A percentile compares a stretch with the other conserved stretches of the same genome.
These are phyloP conservation scores for Trichosanthes truncata DNA, from an alignment of 306 rosid species.

Conservation along the genomic window DNA sequence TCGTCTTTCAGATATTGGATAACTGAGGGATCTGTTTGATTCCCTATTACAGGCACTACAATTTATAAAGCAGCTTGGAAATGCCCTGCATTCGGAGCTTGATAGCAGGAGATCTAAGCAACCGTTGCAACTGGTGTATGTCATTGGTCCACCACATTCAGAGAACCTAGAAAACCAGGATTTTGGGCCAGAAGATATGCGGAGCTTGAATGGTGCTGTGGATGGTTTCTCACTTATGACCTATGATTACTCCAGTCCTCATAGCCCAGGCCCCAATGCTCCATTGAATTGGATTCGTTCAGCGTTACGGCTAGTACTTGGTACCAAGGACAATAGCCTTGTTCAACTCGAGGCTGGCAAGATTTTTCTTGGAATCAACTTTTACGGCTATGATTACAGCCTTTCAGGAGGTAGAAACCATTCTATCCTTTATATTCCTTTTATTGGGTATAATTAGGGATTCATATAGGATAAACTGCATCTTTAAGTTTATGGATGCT, in stretches of 20 bases:
- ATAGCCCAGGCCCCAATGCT: conserved; percentile 92
- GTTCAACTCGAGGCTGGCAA: conserved; percentile 36
- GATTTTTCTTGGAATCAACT: conserved; percentile 86
- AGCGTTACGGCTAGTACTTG: conserved; percentile 47
- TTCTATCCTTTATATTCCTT: not conserved
- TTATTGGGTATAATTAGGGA: not conserved
- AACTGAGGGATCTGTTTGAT: conserved; percentile 15
- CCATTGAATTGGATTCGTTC: conserved; percentile 85
- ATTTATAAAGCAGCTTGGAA: conserved; percentile 77
- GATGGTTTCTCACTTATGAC: conserved; percentile 94
- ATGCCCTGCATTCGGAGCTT: conserved; percentile 60
- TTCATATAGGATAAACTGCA: not conserved
- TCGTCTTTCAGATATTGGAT: conserved; percentile 10
- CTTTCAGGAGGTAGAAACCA: conserved; percentile 49
- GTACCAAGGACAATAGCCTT: conserved; percentile 23
- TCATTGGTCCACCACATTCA: conserved; percentile 87
- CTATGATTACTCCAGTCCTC: conserved; percentile 83
- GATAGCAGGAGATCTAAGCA: conserved; percentile 31
- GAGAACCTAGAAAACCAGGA: conserved; percentile 65
- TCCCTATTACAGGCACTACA: conserved; percentile 59
- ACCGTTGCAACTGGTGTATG: conserved; percentile 61
- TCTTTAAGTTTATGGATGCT: not conserved
- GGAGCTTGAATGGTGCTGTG: conserved; percentile 49
- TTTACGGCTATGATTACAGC: conserved; percentile 82
- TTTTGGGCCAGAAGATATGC: conserved; percentile 80